A percentile compares a stretch with the other conserved stretches of the same genome.
Evolutionary conservation across 2,329 filamentous ascomycete species (phyloP).

Genomic region (Xylaria sp.): DNA sequence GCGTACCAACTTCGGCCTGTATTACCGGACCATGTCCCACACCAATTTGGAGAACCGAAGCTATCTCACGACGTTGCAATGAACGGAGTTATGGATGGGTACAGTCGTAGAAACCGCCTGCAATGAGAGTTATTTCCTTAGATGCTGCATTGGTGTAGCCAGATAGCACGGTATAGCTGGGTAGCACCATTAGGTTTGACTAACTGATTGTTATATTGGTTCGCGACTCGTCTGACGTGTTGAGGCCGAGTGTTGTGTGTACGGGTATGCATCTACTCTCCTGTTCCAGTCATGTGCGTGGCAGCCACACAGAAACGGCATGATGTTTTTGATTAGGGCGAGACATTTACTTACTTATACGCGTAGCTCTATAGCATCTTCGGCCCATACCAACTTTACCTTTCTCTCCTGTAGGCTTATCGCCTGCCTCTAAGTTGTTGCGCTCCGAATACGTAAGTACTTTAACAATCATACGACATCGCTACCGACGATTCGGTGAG

Average conservation of each 20-base stretch:
- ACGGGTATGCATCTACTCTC: background rate
- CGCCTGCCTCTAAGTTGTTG: background rate
- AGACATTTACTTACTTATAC: background rate
- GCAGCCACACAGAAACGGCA: background rate
- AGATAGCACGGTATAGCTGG: background rate
- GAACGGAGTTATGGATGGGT: conserved; percentile 2
- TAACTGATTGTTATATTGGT: background rate
- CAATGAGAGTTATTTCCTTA: background rate
- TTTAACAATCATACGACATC: background rate
- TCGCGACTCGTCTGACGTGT: background rate
- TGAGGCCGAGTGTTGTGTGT: background rate
- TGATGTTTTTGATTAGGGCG: background rate
- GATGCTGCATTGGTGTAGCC: background rate
- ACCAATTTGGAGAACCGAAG: conserved; percentile 1
- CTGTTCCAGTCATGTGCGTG: background rate
- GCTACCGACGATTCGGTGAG: background rate
- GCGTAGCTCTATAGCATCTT: background rate
- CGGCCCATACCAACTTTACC: background rate
- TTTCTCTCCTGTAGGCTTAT: background rate
- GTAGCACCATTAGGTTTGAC: conserved; percentile 7
- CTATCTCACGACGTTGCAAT: background rate
- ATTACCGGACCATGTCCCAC: conserved; percentile 4
- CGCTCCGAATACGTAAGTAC: background rate
- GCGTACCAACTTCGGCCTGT: conserved; percentile 18
- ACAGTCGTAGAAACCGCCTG: background rate